Percentiles rank a stretch among this genome's conserved stretches.
Evolutionary conservation across 2,329 filamentous ascomycete genomes (phyloP).

Genomic region (Byssochlamys sp.): DNA sequence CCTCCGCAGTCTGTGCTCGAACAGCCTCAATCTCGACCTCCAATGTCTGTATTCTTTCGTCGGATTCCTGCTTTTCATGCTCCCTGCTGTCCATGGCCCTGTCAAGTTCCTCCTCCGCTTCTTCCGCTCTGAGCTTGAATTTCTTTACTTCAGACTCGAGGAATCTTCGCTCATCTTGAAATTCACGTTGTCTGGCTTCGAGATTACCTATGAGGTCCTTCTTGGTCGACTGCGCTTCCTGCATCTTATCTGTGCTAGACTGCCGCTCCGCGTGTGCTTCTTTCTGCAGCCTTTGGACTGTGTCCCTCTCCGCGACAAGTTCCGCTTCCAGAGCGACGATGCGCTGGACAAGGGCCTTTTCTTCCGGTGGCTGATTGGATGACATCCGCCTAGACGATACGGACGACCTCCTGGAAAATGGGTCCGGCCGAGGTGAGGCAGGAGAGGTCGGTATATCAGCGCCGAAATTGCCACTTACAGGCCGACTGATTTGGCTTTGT

Average conservation of each 20-base stretch:
- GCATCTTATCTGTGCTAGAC: conserved; percentile 56
- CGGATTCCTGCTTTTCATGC: conserved; percentile 63
- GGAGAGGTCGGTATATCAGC: conserved; percentile 32
- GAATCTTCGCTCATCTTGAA: conserved; percentile 71
- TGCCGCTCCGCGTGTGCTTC: conserved; percentile 54
- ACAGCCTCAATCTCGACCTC: conserved; percentile 62
- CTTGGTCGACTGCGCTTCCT: conserved; percentile 85
- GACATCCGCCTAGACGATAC: conserved; percentile 53
- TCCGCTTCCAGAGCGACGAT: conserved; percentile 67
- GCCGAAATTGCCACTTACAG: conserved; percentile 42
- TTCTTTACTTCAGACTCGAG: conserved; percentile 71
- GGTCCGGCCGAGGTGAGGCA: conserved; percentile 32
- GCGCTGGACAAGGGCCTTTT: conserved; percentile 53
- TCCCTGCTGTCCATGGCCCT: conserved; percentile 72
- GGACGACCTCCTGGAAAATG: conserved; percentile 49
- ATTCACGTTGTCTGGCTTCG: conserved; percentile 82
- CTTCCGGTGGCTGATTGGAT: conserved; percentile 49
- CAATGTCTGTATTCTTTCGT: conserved; percentile 58
- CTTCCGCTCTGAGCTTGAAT: conserved; percentile 68
- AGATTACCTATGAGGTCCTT: conserved; percentile 90
- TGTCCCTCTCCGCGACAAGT: conserved; percentile 62
- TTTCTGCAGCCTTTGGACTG: conserved; percentile 56
- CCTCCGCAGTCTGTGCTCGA: conserved; percentile 38
- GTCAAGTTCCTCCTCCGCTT: conserved; percentile 86
- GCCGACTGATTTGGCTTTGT: conserved; percentile 53